Conservation (phyloP, 2,329 filamentous ascomycete genomes). For the Sclerotinia trifoliorum region DNA sequence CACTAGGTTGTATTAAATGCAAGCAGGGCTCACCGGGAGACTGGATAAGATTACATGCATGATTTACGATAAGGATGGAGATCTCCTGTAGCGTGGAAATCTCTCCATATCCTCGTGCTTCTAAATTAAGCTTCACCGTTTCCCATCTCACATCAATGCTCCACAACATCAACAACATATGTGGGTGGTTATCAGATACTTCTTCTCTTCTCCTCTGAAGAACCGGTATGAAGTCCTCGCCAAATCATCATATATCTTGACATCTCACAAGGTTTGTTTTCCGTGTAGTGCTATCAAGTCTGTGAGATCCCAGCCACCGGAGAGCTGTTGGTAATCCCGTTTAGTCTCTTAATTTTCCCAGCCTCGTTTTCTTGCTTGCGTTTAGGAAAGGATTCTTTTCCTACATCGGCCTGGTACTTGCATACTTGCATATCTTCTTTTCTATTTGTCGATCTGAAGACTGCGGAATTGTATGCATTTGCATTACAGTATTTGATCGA, state of each 20-base stretch:
- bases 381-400: not conserved
- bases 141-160: not conserved
- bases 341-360: constrained; percentile 6
- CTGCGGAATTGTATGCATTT: not conserved
- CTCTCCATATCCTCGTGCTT: too few relatives aligned
- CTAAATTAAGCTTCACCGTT: not conserved
- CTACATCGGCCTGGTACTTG: not conserved
- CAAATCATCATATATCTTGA: not conserved
- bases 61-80: not conserved
- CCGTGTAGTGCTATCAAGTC: too few relatives aligned
- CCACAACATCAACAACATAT: not conserved
- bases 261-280: not conserved
- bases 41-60: not conserved
- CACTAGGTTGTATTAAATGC: too few relatives aligned
- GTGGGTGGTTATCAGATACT: too few relatives aligned
- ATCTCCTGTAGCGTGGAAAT: too few relatives aligned
- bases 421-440: not conserved
- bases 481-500: not conserved
- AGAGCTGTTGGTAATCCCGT: not conserved
- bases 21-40: not conserved
- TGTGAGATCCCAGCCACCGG: constrained; percentile 17
- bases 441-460: not conserved
- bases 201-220: not conserved
- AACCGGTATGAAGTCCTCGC: too few relatives aligned
- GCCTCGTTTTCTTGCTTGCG: not conserved